A percentile compares a stretch with the other conserved stretches of the same genome.
Evolutionary conservation across 2,329 filamentous ascomycete genomes (phyloP).

Genomic region (Xylariaceae sp.): DNA sequence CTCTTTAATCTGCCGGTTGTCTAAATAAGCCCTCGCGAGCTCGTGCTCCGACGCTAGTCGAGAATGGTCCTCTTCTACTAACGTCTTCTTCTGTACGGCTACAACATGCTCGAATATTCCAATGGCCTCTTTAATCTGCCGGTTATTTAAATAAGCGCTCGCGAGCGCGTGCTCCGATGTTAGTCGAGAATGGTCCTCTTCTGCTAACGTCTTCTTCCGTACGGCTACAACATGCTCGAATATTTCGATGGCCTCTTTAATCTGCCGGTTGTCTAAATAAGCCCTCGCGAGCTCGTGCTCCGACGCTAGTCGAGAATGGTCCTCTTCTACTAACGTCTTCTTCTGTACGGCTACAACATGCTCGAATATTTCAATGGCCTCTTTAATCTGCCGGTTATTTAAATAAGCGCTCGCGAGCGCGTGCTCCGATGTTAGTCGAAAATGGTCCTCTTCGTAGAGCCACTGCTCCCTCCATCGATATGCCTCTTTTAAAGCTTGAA

Average conservation of each 20-base stretch:
- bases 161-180: no score
- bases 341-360: conserved; percentile 32
- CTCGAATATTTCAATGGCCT: conserved; percentile 35
- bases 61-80: no score
- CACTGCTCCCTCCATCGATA: conserved; percentile 10
- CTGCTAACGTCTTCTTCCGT: no score
- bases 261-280: conserved; percentile 27
- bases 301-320: conserved; percentile 11
- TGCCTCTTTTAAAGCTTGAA: conserved; percentile 15
- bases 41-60: no score
- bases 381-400: conserved; percentile 21
- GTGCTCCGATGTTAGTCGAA: conserved; percentile 17
- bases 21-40: no score
- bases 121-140: no score
- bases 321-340: no score
- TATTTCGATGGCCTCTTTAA: conserved; percentile 31
- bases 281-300: conserved; percentile 32
- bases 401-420: conserved; percentile 34
- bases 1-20: no score
- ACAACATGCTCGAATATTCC: no score
- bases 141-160: no score
- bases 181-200: no score
- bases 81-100: no score
- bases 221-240: conserved; percentile 37
- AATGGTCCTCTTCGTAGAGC: conserved; percentile 2